Percentiles rank a stretch among this genome's conserved stretches.
Conservation (phyloP, 495 filamentous ascomycete genomes). For the Lindgomyces ingoldianus region DNA sequence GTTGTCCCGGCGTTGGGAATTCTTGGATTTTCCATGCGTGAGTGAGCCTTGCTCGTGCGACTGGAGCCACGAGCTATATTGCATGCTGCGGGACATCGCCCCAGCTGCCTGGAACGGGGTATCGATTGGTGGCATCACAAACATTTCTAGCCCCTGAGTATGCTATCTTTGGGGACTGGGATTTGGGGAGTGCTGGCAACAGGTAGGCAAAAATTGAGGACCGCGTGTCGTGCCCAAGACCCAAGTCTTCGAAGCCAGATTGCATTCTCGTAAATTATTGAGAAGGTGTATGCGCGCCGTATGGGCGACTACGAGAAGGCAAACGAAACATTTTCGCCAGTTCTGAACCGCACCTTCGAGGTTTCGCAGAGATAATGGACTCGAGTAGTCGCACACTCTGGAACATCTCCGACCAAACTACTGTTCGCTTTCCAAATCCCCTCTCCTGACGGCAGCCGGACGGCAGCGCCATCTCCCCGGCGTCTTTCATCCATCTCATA, state of each 20-base stretch:
- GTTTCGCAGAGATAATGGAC: not conserved
- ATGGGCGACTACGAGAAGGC: not conserved
- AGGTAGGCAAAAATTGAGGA: not conserved
- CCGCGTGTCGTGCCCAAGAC: not conserved
- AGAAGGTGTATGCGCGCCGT: not conserved
- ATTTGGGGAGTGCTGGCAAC: not conserved
- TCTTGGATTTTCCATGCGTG: not conserved
- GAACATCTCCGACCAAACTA: conserved; percentile 7
- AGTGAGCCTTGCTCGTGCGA: conserved; percentile 18
- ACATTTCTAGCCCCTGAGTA: not conserved
- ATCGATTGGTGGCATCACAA: conserved; percentile 6
- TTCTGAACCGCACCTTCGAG: not conserved
- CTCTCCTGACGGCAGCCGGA: not conserved
- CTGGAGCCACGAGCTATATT: conserved; percentile 23
- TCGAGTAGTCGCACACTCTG: too few relatives aligned
- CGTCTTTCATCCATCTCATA: not conserved
- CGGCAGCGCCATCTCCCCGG: not conserved
- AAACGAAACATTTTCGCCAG: not conserved
- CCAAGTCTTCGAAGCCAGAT: not conserved
- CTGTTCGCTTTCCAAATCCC: not conserved
- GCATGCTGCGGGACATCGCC: conserved; percentile 8
- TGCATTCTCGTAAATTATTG: not conserved
- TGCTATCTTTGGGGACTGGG: conserved; percentile 29
- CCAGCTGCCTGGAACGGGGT: conserved; percentile 5
- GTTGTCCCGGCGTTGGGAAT: conserved; percentile 12